These are phyloP conservation scores for Lachnellula subtilissima DNA, from an alignment of 2,329 filamentous ascomycete species.

Conservation along the genomic window DNA sequence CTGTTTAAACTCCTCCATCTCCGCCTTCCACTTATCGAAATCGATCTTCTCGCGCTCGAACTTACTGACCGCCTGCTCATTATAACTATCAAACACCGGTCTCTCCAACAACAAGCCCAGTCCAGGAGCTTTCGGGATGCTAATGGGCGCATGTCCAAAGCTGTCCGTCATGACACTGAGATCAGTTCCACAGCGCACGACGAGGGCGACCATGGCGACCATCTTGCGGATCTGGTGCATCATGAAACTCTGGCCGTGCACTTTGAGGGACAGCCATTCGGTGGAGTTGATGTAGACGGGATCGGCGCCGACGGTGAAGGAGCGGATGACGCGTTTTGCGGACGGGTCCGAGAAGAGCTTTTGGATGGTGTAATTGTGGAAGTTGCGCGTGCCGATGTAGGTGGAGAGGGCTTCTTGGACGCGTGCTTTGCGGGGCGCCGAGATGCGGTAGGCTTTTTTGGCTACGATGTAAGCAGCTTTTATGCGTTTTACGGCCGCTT, in stretches of 20 bases:
- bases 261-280: constrained; percentile 92
- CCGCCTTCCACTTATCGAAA: constrained; percentile 70
- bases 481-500: constrained; percentile 65
- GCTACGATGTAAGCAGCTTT: constrained; percentile 77
- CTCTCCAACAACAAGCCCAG: constrained; percentile 83
- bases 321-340: constrained; percentile 86
- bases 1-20: constrained; percentile 87
- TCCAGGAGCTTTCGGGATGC: constrained; percentile 90
- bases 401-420: constrained; percentile 70
- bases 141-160: constrained; percentile 68
- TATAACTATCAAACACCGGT: constrained; percentile 89
- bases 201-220: constrained; percentile 85
- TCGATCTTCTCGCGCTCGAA: constrained; percentile 66
- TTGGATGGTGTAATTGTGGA: constrained; percentile 95
- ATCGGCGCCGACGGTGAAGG: constrained; percentile 70
- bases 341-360: constrained; percentile 78
- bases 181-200: constrained; percentile 79
- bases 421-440: constrained; percentile 58
- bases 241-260: constrained; percentile 99
- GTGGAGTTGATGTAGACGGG: constrained; percentile 86
- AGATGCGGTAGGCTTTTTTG: constrained; percentile 80
- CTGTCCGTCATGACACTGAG: constrained; percentile 66
- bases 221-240: constrained; percentile 99
- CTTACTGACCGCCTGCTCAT: constrained; percentile 61
- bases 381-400: constrained; percentile 84